Evolutionary conservation across 1,139 yeast genomes (phyloP).

Genomic region (Kazachstania sp.): DNA sequence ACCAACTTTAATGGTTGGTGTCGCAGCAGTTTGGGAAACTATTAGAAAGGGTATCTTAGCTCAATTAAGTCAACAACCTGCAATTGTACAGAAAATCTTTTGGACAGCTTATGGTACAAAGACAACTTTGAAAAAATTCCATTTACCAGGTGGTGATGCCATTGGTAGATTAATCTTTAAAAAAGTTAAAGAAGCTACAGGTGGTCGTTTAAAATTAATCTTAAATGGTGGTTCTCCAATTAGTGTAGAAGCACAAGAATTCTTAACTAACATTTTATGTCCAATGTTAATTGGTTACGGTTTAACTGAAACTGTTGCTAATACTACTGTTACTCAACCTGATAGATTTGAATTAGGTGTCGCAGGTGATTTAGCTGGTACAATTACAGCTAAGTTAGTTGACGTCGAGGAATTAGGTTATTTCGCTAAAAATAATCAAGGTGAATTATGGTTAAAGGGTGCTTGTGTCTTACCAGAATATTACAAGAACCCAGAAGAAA

Average conservation of each 20-base stretch:
- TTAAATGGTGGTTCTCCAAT: conserved; percentile 95
- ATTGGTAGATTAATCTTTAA: conserved; percentile 68
- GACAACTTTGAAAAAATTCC: conserved; percentile 47
- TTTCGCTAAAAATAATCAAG: conserved; percentile 83
- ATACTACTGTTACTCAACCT: conserved; percentile 64
- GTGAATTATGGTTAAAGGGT: conserved; percentile 82
- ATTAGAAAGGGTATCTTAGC: conserved; percentile 85
- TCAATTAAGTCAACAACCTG: conserved; percentile 62
- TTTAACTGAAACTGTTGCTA: conserved; percentile 92
- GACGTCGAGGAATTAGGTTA: conserved; percentile 93
- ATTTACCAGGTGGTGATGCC: conserved; percentile 63
- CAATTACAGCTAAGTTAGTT: conserved; percentile 79
- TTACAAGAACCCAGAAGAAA: conserved; percentile 77
- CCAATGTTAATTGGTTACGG: conserved; percentile 97
- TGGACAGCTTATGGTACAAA: conserved; percentile 86
- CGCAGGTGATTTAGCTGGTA: conserved; percentile 75
- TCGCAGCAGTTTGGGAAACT: conserved; percentile 97
- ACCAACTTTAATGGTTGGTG: conserved; percentile 96
- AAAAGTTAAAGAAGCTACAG: conserved; percentile 89
- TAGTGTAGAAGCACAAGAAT: conserved; percentile 76
- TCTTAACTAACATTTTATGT: conserved; percentile 66
- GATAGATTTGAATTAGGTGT: conserved; percentile 59
- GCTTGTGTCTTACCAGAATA: conserved; percentile 65
- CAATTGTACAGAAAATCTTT: conserved; percentile 66
- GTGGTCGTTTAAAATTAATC: conserved; percentile 68